These are phyloP conservation scores for Ilex asprella DNA, from an alignment of 257 asterid species.

Conservation along the genomic window DNA sequence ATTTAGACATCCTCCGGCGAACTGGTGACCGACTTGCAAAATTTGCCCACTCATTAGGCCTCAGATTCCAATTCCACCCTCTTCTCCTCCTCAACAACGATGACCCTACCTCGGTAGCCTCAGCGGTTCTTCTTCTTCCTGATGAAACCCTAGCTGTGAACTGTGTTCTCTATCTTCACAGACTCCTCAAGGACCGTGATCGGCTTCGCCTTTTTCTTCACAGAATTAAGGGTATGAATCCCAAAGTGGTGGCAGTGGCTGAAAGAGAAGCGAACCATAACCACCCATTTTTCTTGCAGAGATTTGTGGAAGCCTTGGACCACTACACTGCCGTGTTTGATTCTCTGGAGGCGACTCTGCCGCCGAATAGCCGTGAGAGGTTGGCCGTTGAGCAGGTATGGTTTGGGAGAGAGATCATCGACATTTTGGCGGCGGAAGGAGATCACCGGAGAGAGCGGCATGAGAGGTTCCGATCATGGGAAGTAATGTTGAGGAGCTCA, in stretches of 20 bases:
- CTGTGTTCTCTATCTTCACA: conserved; percentile 75
- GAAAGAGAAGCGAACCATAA: conserved; percentile 86
- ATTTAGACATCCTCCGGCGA: conserved; percentile 54
- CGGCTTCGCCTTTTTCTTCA: conserved; percentile 57
- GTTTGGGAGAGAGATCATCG: conserved; percentile 78
- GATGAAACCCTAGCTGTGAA: conserved; percentile 84
- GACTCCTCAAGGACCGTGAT: conserved; percentile 50
- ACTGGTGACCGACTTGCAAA: conserved; percentile 85
- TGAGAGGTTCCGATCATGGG: conserved; percentile 80
- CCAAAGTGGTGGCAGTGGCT: conserved; percentile 58
- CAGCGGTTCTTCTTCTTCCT: conserved; percentile 42
- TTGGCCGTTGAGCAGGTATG: conserved; percentile 68
- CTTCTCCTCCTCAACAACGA: conserved; percentile 30
- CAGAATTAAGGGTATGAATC: conserved; percentile 52
- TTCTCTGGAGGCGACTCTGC: conserved; percentile 87
- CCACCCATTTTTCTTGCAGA: conserved; percentile 58
- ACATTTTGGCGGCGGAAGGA: conserved; percentile 69
- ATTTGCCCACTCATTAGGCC: conserved; percentile 77
- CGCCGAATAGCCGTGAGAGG: conserved; percentile 76
- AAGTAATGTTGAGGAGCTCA: conserved; percentile 48
- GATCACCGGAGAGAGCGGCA: conserved; percentile 61
- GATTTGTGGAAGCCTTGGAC: conserved; percentile 78
- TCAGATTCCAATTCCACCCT: conserved; percentile 80
- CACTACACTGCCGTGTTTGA: conserved; percentile 84
- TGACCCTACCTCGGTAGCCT: conserved; percentile 31